Base-by-base conservation (phyloP, 2,329 filamentous ascomycete genomes). In the Neopestalotiopsis clavispora region DNA sequence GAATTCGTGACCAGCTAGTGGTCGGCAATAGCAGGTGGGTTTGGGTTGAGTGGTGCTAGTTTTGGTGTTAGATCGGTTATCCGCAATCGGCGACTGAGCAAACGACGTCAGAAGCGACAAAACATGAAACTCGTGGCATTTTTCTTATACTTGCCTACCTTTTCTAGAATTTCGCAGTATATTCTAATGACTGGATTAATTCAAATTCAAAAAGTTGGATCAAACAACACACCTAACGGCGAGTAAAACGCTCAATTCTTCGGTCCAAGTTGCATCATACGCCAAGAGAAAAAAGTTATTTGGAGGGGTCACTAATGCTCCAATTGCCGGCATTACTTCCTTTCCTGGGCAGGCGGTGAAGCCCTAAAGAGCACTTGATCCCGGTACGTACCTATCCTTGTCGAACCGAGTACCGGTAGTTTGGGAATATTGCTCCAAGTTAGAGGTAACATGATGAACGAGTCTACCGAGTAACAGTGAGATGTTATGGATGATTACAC, bases 301-400 rank as follows among this genome's bases (percentile, higher is more conserved):
- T 67, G 69, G 63, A 71, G 68, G 70, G 65, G 69, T 69, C 70
- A 68, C 66, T 61, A 17, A 67, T 52, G 23, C 32, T 70, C 65
- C 34, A 69, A 67, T 68, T 69, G 69, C 69, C 70, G 70, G 69
- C 63, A 67, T 67, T 68, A 66, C 68, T 69, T 63, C 69, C 67
- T 66, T 60, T 59, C 66, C 69, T 56, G 6, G 61, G 34, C 40
- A 40, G 60, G 56, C 65, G 67, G 70, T 69, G 68, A 72, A 73
- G 70, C 69, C 71, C 70, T 73, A 69, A 28, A 10, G 34, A 38
- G 34, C 34, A 38, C 34, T 38, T 6, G 34, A 38, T 28, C 23
- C 23, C 23, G 23, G 34, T 38, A 7, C 10, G 34, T 38, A 38
- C 34, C 34, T 10, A 38, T 38, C 23, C 23, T 28, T 28, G 23